Conservation (phyloP, 2,329 filamentous ascomycete species). For the Passalora sequoiae region DNA sequence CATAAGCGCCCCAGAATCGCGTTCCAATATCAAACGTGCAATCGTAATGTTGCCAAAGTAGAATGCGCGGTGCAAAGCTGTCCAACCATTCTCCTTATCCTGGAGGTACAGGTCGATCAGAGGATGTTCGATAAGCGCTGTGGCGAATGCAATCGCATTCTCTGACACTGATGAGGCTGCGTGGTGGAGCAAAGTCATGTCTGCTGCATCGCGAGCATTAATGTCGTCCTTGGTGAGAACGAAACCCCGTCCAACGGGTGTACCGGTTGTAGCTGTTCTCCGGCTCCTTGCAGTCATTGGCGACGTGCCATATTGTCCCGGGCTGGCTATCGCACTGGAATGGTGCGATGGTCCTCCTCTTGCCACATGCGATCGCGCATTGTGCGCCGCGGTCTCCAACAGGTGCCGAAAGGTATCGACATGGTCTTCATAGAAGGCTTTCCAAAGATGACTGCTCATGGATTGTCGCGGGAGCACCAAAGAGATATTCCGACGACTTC, state of each 20-base stretch:
- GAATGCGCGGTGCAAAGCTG: slow-evolving; percentile 81
- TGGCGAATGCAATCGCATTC: slow-evolving; percentile 68
- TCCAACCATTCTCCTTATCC: slow-evolving; percentile 93
- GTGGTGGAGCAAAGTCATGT: slow-evolving; percentile 78
- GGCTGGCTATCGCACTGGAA: slow-evolving; percentile 36
- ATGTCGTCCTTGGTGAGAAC: slow-evolving; percentile 61
- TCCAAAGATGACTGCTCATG: slow-evolving; percentile 97
- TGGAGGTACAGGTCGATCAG: slow-evolving; percentile 79
- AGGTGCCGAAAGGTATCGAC: slow-evolving; percentile 89
- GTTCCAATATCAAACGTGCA: slow-evolving; percentile 73
- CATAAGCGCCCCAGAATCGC: slow-evolving; percentile 64
- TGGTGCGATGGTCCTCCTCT: slow-evolving; percentile 32
- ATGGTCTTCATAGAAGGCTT: slow-evolving; percentile 95
- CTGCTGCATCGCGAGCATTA: slow-evolving; percentile 76
- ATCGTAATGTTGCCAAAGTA: slow-evolving; percentile 86
- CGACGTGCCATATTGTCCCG: slow-evolving; percentile 42
- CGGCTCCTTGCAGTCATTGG: slow-evolving; percentile 38
- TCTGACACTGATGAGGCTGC: slow-evolving; percentile 69
- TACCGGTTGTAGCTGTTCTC: slow-evolving; percentile 40
- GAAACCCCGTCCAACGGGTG: slow-evolving; percentile 41
- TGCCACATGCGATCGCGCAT: slow-evolving; percentile 47
- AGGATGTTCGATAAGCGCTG: slow-evolving; percentile 74
- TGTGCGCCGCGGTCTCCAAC: slow-evolving; percentile 65
- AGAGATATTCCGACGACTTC: slow-evolving; percentile 47
- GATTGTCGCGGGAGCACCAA: slow-evolving; percentile 42